Evolutionary conservation across 257 asterid species (phyloP), one percentile per base, ranked within the genome.

Genomic region (Penstemon eatonii): DNA sequence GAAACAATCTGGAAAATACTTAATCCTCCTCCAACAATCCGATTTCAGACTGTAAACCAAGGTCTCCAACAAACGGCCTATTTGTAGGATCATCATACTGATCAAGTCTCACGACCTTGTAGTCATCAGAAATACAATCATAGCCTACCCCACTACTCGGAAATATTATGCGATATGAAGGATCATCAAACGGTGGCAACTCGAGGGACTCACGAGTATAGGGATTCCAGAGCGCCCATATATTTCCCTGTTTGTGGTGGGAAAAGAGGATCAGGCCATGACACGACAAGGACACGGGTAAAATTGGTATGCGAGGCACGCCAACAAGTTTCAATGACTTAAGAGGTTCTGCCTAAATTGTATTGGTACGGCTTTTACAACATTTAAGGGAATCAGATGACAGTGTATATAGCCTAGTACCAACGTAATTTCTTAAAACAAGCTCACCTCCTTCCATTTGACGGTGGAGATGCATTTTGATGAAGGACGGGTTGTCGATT

Each of bases 201-300:
- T 33, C 7, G 60, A 3, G 59, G 70, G 1, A 58, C 8, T 75
- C 69, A 5, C 45, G 44, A 0, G 76, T 75, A 33, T 69, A 37
- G 5, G 80, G 80, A 40, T 75, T 75, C 80, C 72, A 70, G 4
- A 69, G 12, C 7, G 44, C 58, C 80, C 80, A 69, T 4, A 2
- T 25, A 33, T 41, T 59, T 0, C 38, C 15, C 11, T 6, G 33
- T 25, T 63, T 12, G 13, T 4, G 25, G 46, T 56, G 51, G 6
- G 69, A 37, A 42, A 53, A 13, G 59, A 73, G 62, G 13, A 73
- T 53, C 11, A 73, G 45, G n/a, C 78, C 73, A 6, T 73, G 67
- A 65, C 78, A 73, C 2, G 51, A 25, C 33, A 2, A 51, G 1
- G 58, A 4, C 4, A 49, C 69, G 0, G 49, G 69, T 13, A 65